Evolutionary conservation across 768 basidiomycete genomes (phyloP), one percentile per base, ranked within the genome.

Genomic region (Coprinopsis cinerea): DNA sequence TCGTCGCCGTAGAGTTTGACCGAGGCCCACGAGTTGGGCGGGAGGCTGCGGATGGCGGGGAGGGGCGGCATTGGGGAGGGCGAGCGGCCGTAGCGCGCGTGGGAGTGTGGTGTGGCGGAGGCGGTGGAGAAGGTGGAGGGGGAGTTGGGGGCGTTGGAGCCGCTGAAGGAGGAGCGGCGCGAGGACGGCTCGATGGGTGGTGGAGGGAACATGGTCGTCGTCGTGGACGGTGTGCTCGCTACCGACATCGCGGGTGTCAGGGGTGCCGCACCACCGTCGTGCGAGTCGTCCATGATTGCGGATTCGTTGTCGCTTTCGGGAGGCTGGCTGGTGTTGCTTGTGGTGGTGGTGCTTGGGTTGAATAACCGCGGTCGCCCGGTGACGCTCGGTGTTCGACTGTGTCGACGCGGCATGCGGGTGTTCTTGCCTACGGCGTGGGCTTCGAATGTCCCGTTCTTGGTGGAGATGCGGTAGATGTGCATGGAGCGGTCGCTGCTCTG

Each of bases 401-500:
- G 86, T n/a, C 74, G 74, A 56, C 82, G 74, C 7, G 81, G 65
- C 74, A 92, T 81, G 47, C 85, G 79, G 11, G 83, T 78, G 61
- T 95, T 95, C 68, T 88, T 90, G 23, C 92, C 92, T 5, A 96
- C 78, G 1, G 93, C 88, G 57, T 96, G 90, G 6, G 88, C 88
- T 62, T 95, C 92, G 57, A 95, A 84, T 6, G 73, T 67, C n/a
- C 90, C 88, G 39, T 85, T 79, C 53, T 87, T 86, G 49, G 80
- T 80, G 6, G 81, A 79, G 56, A 97, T 82, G 54, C 79, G 79
- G 67, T 97, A 92, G 57, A 99, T 83, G 63, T 97, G 92, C 81
- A 98, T 95, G 18, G 92, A 88, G 40, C 95, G 79, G 67, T 99
- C 96, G 60, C 87, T 91, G 65, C 90, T 92, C 62, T 99, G 96